Evolutionary conservation across 1,284 basidiomycete species (phyloP), one percentile per base, ranked within the genome.

Genomic region (Neolentinus lepideus): DNA sequence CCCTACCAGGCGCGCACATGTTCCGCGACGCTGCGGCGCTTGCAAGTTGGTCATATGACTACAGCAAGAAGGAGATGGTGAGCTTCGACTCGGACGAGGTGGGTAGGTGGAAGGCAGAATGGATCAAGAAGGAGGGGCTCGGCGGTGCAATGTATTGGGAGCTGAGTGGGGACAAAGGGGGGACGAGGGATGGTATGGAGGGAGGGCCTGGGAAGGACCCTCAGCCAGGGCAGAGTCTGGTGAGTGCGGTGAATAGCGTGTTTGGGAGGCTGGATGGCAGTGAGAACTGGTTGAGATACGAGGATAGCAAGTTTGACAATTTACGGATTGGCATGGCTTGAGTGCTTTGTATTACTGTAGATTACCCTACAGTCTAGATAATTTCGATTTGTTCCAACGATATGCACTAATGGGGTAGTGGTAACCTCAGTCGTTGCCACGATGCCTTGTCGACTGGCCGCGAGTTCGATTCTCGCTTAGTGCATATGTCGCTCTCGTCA

Each of bases 91-190:
- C 75, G 33, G 88, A 89, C 56, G 72, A 80, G 35, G 78, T 89
- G 1, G 90, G 77, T 1, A 64, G 69, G 55, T 77, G 77, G 77
- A 94, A 94, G 69, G 88, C 87, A 16, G 75, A 80, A 58, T 94
- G 84, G 75, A 93, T 94, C 61, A 74, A 70, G 60, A 72, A 80
- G 48, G 78, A 87, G 66, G 80, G 83, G 0, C 70, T 94, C 14
- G 85, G 84, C 1, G 92, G 90, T 2, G 86, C 85, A 59, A 92
- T 93, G 90, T 92, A 87, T 63, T 92, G 90, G 90, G 89, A 92
- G 67, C 73, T 92, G 55, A 88, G 85, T 62, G 89, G 88, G 1
- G 89, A 92, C 70, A 92, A 92, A 68, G 84, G 82, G 3, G 69
- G 69, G 11, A 63, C 68, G 24, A 75, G 87, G 57, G 79, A 86